Evolutionary conservation across 129 eudicot species (phyloP).

Genomic region (Rutidosis leptorrhynchoides): DNA sequence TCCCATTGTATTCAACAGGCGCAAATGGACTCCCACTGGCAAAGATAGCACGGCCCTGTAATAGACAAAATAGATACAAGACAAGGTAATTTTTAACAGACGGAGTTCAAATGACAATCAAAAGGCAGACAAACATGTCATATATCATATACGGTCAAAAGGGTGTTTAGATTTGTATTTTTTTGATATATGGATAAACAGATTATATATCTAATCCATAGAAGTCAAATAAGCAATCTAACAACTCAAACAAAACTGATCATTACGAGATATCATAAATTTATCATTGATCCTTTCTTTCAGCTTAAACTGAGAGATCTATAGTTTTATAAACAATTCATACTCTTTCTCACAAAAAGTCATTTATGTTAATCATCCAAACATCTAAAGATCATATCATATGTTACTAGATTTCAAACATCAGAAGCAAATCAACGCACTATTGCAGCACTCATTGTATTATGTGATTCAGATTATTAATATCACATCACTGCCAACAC

Average conservation of each 20-base stretch:
- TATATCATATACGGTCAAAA: neutral
- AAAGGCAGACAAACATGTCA: neutral
- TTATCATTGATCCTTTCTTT: neutral
- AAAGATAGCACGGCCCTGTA: constrained; percentile 83
- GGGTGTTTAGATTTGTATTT: neutral
- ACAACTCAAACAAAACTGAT: neutral
- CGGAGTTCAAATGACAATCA: neutral
- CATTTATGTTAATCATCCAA: neutral
- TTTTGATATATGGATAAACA: neutral
- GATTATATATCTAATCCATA: neutral
- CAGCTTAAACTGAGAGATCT: neutral
- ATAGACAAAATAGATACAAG: constrained; percentile 10
- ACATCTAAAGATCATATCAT: neutral
- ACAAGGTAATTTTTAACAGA: neutral
- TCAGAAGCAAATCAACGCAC: neutral
- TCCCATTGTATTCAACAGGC: constrained; percentile 81
- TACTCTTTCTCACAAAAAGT: neutral
- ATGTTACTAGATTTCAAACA: neutral
- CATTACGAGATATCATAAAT: neutral
- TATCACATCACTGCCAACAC: neutral
- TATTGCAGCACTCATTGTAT: neutral
- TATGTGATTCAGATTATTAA: neutral
- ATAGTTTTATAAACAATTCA: neutral
- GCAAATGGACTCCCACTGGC: constrained; percentile 97
- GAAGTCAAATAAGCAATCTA: neutral